Evolutionary conservation across 2,329 filamentous ascomycete genomes (phyloP).

Genomic region (Akanthomyces dipterigenus): DNA sequence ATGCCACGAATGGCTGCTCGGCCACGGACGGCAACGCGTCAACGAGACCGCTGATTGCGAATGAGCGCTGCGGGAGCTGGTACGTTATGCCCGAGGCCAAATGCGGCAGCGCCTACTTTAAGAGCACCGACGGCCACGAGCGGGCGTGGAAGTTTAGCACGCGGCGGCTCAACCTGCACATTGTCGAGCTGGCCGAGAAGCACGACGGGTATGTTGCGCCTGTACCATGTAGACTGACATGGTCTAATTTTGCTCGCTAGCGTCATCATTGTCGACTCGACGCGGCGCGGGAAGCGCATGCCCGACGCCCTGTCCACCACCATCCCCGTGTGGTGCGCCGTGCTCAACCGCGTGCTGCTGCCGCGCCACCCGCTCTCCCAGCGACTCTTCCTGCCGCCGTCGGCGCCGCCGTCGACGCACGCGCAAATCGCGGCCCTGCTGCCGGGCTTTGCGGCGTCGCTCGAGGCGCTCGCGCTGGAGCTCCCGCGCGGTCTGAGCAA

Average conservation of each 20-base stretch:
- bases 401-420: conserved; percentile 65
- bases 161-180: conserved; percentile 74
- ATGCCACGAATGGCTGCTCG: too few relatives aligned
- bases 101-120: conserved; percentile 80
- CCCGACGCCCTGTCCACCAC: conserved; percentile 93
- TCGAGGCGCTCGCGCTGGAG: conserved; percentile 49
- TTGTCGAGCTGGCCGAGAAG: conserved; percentile 60
- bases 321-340: conserved; percentile 85
- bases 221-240: background rate
- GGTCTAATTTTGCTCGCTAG: too few relatives aligned
- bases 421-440: conserved; percentile 64
- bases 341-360: conserved; percentile 76
- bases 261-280: conserved; percentile 87
- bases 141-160: conserved; percentile 88
- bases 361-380: conserved; percentile 43
- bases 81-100: conserved; percentile 67
- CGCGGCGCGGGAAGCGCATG: conserved; percentile 85
- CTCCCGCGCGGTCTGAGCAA: conserved; percentile 55
- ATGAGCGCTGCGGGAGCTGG: conserved; percentile 95
- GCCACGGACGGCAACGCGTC: background rate
- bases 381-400: conserved; percentile 62
- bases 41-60: conserved; percentile 70
- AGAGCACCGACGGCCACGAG: conserved; percentile 92
- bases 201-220: conserved; percentile 55
- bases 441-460: conserved; percentile 45